phyloP scores from a whole-genome alignment of 2,329 filamentous ascomycete genomes.

The Neonectria hederae region DNA sequence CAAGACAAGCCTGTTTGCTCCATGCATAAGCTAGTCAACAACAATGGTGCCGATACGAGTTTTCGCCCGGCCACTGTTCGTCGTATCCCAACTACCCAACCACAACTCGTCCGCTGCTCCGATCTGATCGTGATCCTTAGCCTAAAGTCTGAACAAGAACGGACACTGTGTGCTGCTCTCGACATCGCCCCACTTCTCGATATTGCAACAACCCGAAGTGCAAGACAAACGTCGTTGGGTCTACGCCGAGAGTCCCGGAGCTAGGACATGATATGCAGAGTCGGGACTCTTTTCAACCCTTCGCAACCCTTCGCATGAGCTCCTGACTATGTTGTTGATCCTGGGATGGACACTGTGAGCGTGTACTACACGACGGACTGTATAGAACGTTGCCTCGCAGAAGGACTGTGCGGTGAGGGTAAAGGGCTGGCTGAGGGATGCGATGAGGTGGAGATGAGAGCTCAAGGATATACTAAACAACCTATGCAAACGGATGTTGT shows the following conservation, averaged over 20 bases:
- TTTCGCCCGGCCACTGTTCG: background rate
- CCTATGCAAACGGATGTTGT: conserved; percentile 20
- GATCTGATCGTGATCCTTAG: background rate
- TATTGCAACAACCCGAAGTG: conserved; percentile 8
- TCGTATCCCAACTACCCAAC: conserved; percentile 6
- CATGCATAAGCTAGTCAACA: background rate
- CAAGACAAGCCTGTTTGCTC: background rate
- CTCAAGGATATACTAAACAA: background rate
- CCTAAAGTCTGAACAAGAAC: background rate
- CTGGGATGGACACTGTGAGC: conserved; percentile 9
- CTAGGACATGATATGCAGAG: background rate
- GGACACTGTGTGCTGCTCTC: background rate
- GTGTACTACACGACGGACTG: conserved; percentile 11
- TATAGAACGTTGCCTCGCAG: conserved; percentile 2
- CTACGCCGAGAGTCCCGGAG: background rate
- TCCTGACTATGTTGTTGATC: background rate
- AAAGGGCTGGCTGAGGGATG: conserved; percentile 1
- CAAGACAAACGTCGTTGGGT: background rate
- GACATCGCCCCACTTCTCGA: conserved; percentile 1
- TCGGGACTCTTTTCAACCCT: conserved; percentile 3
- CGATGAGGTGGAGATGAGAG: conserved; percentile 4
- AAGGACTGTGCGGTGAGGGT: background rate
- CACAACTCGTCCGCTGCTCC: background rate
- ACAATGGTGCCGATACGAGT: background rate
- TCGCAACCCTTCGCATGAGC: background rate